A percentile compares a stretch with the other conserved stretches of the same genome.
These are phyloP conservation scores for Cystobasidiaceae sp. DNA, from an alignment of 1,284 basidiomycete species.

Conservation along the genomic window DNA sequence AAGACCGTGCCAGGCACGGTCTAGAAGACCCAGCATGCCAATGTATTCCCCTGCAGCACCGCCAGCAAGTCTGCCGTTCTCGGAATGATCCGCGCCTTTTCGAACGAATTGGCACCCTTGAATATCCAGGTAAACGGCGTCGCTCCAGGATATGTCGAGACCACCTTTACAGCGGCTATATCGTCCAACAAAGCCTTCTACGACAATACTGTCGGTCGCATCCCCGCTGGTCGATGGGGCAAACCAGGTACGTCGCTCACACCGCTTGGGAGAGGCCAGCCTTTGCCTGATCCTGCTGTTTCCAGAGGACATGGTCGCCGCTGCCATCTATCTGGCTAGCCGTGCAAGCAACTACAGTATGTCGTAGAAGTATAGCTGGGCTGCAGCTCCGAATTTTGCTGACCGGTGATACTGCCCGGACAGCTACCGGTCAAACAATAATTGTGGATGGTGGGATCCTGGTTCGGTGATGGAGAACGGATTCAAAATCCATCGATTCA, in stretches of 20 bases:
- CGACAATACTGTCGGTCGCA: not conserved
- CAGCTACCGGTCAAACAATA: not conserved
- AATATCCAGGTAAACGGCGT: not conserved
- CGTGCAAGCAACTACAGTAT: not conserved
- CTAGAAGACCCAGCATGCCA: not conserved
- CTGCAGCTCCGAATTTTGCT: not conserved
- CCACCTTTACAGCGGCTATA: not conserved
- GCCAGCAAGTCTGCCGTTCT: not conserved
- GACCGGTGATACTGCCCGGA: not conserved
- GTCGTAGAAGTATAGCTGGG: not conserved
- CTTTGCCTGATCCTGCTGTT: not conserved
- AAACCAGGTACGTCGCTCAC: not conserved
- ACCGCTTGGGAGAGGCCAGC: not conserved
- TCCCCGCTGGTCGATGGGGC: not conserved
- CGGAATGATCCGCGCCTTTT: not conserved
- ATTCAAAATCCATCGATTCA: too few species aligned
- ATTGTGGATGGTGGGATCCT: not conserved
- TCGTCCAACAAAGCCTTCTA: not conserved
- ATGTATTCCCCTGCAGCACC: not conserved
- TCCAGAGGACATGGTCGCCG: not conserved
- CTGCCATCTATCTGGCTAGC: not conserved
- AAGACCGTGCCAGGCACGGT: not conserved
- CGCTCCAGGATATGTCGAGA: not conserved
- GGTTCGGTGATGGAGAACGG: not conserved
- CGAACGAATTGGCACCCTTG: not conserved